Conservation (phyloP, 1,139 yeast species). For the Candida tetrigidarum region DNA sequence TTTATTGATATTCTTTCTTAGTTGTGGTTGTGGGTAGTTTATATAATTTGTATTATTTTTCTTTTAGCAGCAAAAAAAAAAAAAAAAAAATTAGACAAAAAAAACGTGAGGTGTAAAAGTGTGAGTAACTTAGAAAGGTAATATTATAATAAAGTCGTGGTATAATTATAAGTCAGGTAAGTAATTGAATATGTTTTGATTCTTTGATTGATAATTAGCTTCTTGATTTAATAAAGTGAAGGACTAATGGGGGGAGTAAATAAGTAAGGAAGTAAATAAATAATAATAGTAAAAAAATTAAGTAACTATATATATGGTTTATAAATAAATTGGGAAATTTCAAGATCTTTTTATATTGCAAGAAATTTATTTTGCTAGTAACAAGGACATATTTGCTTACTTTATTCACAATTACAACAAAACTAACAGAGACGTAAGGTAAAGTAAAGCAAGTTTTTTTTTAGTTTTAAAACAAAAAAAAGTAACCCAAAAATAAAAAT, state of each 20-base stretch:
- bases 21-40: not conserved
- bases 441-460: no score
- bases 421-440: no score
- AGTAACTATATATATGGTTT: no score
- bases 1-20: not conserved
- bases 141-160: no score
- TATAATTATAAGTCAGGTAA: no score
- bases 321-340: conserved; percentile 1
- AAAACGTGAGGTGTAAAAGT: not conserved
- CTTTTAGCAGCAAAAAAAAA: conserved; percentile 7
- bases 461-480: not conserved
- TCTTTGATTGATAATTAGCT: no score
- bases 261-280: not conserved
- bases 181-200: no score
- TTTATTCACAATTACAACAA: no score
- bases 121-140: no score
- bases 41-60: not conserved
- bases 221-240: not conserved
- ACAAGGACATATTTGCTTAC: not conserved
- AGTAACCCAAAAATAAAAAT: not conserved
- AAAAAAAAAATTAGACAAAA: not conserved
- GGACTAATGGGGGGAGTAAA: not conserved
- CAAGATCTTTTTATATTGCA: conserved; percentile 6
- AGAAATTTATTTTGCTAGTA: not conserved
- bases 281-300: no score